Conservation (phyloP, 768 basidiomycete genomes). For the Podaxis sp. region DNA sequence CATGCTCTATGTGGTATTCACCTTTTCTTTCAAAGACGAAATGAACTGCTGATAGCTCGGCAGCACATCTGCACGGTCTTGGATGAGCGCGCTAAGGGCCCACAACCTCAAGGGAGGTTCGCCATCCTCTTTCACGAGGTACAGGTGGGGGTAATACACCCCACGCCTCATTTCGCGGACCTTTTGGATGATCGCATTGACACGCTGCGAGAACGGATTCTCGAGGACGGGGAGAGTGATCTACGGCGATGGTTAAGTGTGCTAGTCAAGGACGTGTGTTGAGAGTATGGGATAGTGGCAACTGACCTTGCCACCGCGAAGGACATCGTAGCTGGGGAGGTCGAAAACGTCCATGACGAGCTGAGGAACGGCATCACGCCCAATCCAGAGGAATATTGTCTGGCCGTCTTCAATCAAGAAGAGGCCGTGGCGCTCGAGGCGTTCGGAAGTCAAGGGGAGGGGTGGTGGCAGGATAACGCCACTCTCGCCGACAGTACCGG, state of each 20-base stretch:
- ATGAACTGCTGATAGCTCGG: conserved; percentile 98
- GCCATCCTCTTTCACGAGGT: conserved; percentile 97
- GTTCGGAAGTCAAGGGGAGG: conserved; percentile 90
- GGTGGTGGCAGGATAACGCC: conserved; percentile 88
- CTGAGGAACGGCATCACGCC: conserved; percentile 97
- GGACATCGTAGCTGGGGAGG: conserved; percentile 80
- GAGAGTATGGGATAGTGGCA: background rate
- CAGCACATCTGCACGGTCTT: conserved; percentile 92
- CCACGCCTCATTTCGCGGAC: conserved; percentile 92
- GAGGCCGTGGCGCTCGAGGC: conserved; percentile 91
- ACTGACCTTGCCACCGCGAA: conserved; percentile 90
- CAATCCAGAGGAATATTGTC: conserved; percentile 97
- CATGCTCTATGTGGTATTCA: conserved; percentile 31
- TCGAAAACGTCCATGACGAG: conserved; percentile 93
- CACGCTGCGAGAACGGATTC: conserved; percentile 92
- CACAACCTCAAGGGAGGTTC: conserved; percentile 92
- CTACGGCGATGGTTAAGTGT: conserved; percentile 33
- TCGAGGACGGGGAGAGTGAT: conserved; percentile 87
- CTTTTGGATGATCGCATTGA: conserved; percentile 93
- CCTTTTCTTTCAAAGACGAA: conserved; percentile 88
- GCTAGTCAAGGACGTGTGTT: background rate
- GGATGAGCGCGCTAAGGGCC: conserved; percentile 92
- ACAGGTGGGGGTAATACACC: conserved; percentile 90
- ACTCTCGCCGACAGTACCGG: conserved; percentile 86
- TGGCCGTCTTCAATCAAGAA: conserved; percentile 98